Evolutionary conservation across 1,139 yeast genomes (phyloP), one percentile per base, ranked within the genome.

Genomic region (Keqinozyma sinolaborantium): DNA sequence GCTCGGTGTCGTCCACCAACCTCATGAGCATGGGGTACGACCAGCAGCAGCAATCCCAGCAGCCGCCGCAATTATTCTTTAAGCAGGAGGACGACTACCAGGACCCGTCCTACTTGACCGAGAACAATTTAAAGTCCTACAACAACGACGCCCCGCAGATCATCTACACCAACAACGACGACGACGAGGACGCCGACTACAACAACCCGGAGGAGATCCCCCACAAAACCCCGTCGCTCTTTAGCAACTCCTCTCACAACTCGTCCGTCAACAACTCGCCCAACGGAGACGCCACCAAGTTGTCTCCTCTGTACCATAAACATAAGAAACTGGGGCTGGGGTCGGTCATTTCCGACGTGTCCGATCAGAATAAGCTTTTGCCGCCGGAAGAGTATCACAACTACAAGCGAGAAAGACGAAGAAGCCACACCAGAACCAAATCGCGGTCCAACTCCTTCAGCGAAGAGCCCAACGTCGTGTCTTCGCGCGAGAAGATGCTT

Each of bases 401-500:
- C 14, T 55, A 60, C 34, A 50, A 51, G 32, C 44, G 64, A 13
- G 70, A 70, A 2, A 44, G 70, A 26, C 53, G 50, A 6, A 49
- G 52, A 31, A 36, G 51, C 2, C 51, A 48, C 26, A 33, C 45
- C 4, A 31, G 44, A n/a, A 39, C 45, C 13, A 28, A 36, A 2
- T 32, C 45, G 3, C 38, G 42, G 3, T 26, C 14, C 5, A 38
- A 39, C 12, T 25, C 34, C 10, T 4, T 19, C 9, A 14, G 15
- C 14, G 14, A 21, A 23, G 9, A 23, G 14, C 13, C 20, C 3
- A 44, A 40, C 26, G 46, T 38, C 5, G 40, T 57, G 10, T 51
- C 69, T 1, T 53, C 68, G 5, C 57, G 84, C 32, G 84, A 77
- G 31, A 77, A 79, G 47, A 71, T 80, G 69, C 52, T 80, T 26